These are phyloP conservation scores for Cnidoscolus chayamansa DNA, from an alignment of 441 rosid genomes.

Conservation along the genomic window DNA sequence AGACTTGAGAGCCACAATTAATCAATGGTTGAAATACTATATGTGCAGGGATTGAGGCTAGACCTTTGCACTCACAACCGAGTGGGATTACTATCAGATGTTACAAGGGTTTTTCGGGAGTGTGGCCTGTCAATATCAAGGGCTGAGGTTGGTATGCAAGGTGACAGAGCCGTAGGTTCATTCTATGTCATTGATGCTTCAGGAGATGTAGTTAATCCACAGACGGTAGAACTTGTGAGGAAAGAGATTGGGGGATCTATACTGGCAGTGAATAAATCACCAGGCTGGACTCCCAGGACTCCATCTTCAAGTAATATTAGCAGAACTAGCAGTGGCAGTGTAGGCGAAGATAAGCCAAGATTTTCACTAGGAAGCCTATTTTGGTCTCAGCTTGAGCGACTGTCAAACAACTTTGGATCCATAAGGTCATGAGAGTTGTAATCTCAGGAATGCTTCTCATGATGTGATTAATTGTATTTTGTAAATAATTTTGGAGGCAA, in stretches of 20 bases:
- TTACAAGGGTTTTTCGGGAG: conserved; percentile 63
- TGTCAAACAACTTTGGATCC: conserved; percentile 56
- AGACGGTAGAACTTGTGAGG: conserved; percentile 45
- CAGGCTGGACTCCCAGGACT: conserved; percentile 28
- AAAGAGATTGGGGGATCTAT: conserved; percentile 57
- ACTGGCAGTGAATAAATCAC: conserved; percentile 39
- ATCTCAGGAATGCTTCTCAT: conserved; percentile 10
- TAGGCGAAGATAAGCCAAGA: conserved; percentile 39
- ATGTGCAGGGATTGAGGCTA: conserved; percentile 57
- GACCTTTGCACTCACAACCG: conserved; percentile 51
- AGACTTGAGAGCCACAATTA: not conserved
- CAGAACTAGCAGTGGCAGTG: conserved; percentile 27
- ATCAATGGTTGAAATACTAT: not conserved
- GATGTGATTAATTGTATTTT: not conserved
- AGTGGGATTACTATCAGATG: conserved; percentile 57
- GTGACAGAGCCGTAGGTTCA: conserved; percentile 54
- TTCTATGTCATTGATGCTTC: conserved; percentile 63
- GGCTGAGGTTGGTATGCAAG: conserved; percentile 52
- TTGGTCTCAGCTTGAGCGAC: conserved; percentile 69
- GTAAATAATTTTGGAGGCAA: conserved; percentile 14
- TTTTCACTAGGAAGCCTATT: conserved; percentile 59
- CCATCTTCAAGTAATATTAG: conserved; percentile 31
- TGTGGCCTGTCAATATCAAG: conserved; percentile 65
- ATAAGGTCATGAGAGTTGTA: conserved; percentile 33
- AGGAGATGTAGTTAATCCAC: conserved; percentile 43